Conservation (phyloP, 78 protist species). For the Dictyostelium firmibasis region DNA sequence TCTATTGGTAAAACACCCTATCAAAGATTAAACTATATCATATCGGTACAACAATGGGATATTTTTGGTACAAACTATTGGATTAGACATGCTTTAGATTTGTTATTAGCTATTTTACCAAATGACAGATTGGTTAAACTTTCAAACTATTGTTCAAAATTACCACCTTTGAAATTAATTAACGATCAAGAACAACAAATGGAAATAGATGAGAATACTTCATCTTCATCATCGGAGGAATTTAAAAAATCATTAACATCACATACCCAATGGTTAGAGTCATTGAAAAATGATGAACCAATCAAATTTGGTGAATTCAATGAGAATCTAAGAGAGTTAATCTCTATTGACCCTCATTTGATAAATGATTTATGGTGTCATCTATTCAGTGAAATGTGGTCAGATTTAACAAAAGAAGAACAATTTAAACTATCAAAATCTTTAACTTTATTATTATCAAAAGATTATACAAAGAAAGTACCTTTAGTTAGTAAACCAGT, state of each 20-base stretch:
- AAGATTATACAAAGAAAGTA: conserved; percentile 40
- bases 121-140: not conserved
- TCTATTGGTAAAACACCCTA: not conserved
- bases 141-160: not conserved
- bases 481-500: not conserved
- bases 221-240: not conserved
- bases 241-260: not conserved
- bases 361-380: conserved; percentile 6
- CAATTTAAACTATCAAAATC: conserved; percentile 65
- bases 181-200: not conserved
- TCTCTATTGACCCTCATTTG: conserved; percentile 3
- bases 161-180: not conserved
- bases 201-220: not conserved
- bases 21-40: conserved; percentile 66
- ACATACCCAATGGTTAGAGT: conserved; percentile 3
- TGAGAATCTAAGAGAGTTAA: conserved; percentile 33
- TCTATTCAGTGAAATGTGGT: conserved; percentile 50
- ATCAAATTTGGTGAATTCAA: conserved; percentile 1
- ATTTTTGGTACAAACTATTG: conserved; percentile 73
- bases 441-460: conserved; percentile 18
- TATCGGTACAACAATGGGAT: conserved; percentile 83
- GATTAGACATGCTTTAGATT: conserved; percentile 84
- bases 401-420: conserved; percentile 22
- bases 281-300: not conserved
- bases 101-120: conserved; percentile 76